Conservation (phyloP, 192 early-diverging fungal species). For the Coemansia sp. region DNA sequence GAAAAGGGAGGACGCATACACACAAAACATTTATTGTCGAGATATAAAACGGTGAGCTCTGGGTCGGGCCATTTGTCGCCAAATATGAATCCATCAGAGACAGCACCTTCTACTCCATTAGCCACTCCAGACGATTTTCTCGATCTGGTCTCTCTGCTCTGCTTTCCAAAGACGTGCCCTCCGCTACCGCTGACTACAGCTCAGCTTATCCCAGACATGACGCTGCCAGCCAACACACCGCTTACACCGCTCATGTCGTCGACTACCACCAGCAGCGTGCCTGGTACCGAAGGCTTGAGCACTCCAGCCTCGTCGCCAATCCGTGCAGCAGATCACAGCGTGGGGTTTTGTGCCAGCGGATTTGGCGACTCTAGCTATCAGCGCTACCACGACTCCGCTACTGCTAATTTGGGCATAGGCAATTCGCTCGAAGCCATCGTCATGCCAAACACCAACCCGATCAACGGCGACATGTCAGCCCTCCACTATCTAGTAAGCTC, state of each 20-base stretch:
- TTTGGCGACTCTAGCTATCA: background rate
- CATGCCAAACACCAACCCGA: background rate
- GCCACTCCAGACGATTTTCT: background rate
- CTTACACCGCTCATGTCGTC: background rate
- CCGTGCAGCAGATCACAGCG: background rate
- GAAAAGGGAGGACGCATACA: background rate
- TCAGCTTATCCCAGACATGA: background rate
- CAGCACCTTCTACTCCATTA: background rate
- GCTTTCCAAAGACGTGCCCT: background rate
- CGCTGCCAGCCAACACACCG: background rate
- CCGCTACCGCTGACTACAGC: background rate
- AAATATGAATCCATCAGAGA: background rate
- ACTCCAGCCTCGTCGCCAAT: background rate
- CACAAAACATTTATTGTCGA: too few relatives aligned
- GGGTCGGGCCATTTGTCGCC: background rate
- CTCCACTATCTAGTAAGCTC: background rate
- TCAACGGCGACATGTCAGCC: background rate
- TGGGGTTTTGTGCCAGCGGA: background rate
- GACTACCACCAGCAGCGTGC: background rate
- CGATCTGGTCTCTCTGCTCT: background rate
- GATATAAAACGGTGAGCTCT: background rate
- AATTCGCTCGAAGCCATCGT: background rate
- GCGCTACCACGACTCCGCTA: background rate
- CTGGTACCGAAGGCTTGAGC: background rate
- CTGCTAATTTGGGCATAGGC: background rate